Evolutionary conservation across 768 basidiomycete genomes (phyloP), one percentile per base, ranked within the genome.

Genomic region (Agaricus blazei): DNA sequence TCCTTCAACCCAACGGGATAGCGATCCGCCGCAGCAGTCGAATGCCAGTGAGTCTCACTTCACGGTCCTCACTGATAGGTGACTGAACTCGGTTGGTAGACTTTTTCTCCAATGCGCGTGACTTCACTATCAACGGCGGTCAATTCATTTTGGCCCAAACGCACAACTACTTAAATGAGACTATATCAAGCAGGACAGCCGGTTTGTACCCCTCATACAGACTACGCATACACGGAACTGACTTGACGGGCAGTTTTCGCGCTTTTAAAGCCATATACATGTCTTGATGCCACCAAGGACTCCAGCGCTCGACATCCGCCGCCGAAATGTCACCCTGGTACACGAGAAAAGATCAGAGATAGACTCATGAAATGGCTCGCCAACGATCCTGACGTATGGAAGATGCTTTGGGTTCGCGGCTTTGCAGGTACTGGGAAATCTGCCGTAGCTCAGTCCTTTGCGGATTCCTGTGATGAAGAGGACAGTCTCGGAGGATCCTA

Each of bases 341-440:
- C 50, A 28, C 50, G 50, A 42, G 27, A 5, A 8, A 34, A 34
- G 34, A 6, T 34, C 34, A 34, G 3, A 6, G 40, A 29, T 11
- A 42, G 27, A n/a, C 50, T 51, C 15, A 28, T n/a, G 19, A 5
- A 12, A 15, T 42, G 38, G 50, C 14, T 41, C 26, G 3, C 3
- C 26, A 27, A 9, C 37, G 11, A 1, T 9, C 4, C 8, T n/a
- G 38, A 40, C 2, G 38, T 31, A n/a, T 43, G 36, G 51, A 50
- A 54, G 19, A 41, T 52, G 19, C 23, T 48, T 28, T 58, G 57
- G 57, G 38, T 58, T 5, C 47, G 23, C 24, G 57, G 51, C 1
- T 40, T 47, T 36, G 56, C 56, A 1, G 56, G 56, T 9, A 58
- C 56, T 1, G 56, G 56, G 3, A 58, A 58, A 37, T 53, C 57